Evolutionary conservation across 331 rosid genomes (phyloP), one percentile per base, ranked within the genome.

Genomic region (Prunus yedoensis): DNA sequence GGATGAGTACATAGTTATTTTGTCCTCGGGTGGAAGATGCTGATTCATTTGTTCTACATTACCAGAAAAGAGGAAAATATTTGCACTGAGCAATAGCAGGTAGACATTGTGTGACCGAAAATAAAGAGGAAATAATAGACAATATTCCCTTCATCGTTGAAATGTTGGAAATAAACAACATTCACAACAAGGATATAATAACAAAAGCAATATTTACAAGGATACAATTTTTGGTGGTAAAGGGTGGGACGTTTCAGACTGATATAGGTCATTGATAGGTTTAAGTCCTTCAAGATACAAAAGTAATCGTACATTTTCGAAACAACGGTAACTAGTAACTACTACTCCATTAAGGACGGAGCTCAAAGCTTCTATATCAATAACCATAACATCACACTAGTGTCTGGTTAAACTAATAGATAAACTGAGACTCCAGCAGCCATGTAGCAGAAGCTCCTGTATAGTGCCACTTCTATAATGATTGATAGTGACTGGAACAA

Each of bases 281-380:
- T 41, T 65, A 38, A 38, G 51, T 38, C 30, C 30, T n/a, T 56
- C 28, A 38, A 7, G 9, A 13, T 49, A 5, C 2, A 4, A n/a
- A 3, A 9, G 10, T 38, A n/a, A 35, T 10, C 51, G n/a, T 21
- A 56, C 25, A 71, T 9, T 71, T 21, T 27, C 10, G 9, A 65
- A 57, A 10, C 2, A 9, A 47, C 21, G 1, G 17, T 14, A 72
- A 54, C 3, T 23, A 25, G 66, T 70, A 6, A 28, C 62, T 18
- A 70, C 30, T 52, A n/a, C 50, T 52, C 52, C 56, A 41, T 20
- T 16, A 41, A 72, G 25, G 66, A 56, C 14, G 66, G 66, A 71
- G 21, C 75, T n/a, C 45, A 8, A 56, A 56, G 30, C 8, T 23
- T 21, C 23, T 5, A 4, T 8, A 14, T 13, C 1, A 10, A 56